A percentile compares a stretch with the other conserved stretches of the same genome.
Evolutionary conservation across 768 basidiomycete species (phyloP).

Genomic region (Tulasnella sp.): DNA sequence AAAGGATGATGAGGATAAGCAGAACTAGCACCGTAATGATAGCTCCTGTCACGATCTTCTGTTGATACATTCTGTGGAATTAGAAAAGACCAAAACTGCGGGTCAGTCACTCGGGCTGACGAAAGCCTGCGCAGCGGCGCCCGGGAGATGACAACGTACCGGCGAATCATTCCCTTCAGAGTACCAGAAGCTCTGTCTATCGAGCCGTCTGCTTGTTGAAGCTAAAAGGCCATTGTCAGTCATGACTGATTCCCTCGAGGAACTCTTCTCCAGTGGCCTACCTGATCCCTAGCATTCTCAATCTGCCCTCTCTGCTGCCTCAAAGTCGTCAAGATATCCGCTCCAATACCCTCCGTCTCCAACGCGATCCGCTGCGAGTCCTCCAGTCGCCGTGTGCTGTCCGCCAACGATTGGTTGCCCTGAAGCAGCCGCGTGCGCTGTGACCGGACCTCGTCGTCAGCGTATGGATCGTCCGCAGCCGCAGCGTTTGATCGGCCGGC

Average conservation of each 20-base stretch:
- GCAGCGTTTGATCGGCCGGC: conserved; percentile 45
- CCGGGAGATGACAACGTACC: conserved; percentile 51
- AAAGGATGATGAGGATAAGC: conserved; percentile 75
- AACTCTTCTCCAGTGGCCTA: neutral
- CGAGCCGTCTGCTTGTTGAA: conserved; percentile 78
- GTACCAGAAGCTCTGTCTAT: conserved; percentile 91
- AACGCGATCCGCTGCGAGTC: conserved; percentile 90
- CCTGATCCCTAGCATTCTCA: conserved; percentile 46
- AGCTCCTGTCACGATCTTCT: conserved; percentile 78
- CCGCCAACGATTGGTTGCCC: conserved; percentile 73
- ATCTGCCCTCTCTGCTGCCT: conserved; percentile 90
- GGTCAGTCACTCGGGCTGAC: conserved; percentile 13
- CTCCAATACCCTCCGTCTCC: conserved; percentile 94
- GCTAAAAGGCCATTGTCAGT: conserved; percentile 45
- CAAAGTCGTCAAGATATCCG: conserved; percentile 84
- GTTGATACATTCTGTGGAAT: conserved; percentile 88
- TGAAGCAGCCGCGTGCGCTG: conserved; percentile 77
- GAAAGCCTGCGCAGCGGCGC: neutral
- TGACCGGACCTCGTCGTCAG: conserved; percentile 46
- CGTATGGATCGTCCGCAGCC: conserved; percentile 70
- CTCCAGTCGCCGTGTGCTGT: conserved; percentile 78
- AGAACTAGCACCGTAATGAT: conserved; percentile 83
- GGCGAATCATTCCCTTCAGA: conserved; percentile 90
- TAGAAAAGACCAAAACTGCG: neutral
- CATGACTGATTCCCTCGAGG: neutral